A percentile compares a stretch with the other conserved stretches of the same genome.
These are phyloP conservation scores for Gigaspora rosea DNA, from an alignment of 192 early-diverging fungal genomes.

Conservation along the genomic window DNA sequence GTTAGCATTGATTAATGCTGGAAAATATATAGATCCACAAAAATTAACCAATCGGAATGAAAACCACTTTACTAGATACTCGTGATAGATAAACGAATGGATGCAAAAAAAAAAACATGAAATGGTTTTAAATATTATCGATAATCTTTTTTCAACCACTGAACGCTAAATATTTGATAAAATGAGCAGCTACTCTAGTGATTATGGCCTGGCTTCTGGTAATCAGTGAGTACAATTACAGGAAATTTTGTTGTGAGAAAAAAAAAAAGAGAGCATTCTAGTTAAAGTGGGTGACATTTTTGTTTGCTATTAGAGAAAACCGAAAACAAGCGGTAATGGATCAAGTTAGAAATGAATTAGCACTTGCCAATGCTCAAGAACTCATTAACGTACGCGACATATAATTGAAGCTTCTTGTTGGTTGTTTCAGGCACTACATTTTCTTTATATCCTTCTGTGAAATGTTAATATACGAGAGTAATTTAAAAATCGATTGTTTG, in stretches of 20 bases:
- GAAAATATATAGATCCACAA: no score
- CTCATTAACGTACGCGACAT: conserved; percentile 65
- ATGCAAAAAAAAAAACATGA: no score
- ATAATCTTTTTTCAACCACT: no score
- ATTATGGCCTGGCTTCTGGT: not conserved
- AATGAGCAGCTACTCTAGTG: conserved; percentile 18
- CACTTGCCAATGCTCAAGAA: conserved; percentile 81
- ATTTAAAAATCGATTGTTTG: not conserved
- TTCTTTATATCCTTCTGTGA: not conserved
- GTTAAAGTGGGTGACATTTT: not conserved
- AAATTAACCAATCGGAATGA: no score
- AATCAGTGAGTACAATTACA: no score
- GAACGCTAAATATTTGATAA: not conserved
- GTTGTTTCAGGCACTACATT: not conserved
- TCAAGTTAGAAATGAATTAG: conserved; percentile 75
- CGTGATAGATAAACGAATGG: no score
- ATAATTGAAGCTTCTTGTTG: not conserved
- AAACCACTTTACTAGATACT: no score
- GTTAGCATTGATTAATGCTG: no score
- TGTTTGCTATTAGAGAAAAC: conserved; percentile 30
- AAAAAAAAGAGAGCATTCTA: not conserved
- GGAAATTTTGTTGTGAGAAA: not conserved
- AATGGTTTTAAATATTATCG: no score
- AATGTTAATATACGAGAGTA: not conserved
- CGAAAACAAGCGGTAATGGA: conserved; percentile 78